Conservation (phyloP, 306 rosid species). For the Lupinus albus region DNA sequence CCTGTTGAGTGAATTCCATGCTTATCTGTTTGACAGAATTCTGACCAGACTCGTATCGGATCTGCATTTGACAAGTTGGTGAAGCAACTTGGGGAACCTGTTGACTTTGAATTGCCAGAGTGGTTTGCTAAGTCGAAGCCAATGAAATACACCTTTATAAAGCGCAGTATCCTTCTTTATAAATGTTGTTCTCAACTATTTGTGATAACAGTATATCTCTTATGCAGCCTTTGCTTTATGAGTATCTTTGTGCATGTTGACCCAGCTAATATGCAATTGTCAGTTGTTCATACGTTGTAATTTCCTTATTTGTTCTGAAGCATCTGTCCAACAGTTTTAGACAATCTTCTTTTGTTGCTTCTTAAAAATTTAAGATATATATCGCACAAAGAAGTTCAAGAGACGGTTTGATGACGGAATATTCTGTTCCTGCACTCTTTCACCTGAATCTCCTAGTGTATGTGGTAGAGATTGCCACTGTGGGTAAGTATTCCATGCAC, state of each 20-base stretch:
- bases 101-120: conserved; percentile 87
- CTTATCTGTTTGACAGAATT: conserved; percentile 54
- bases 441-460: conserved; percentile 62
- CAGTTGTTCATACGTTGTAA: not conserved
- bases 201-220: not conserved
- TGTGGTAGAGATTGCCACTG: conserved; percentile 93
- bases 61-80: conserved; percentile 71
- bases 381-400: conserved; percentile 76
- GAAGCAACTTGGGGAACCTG: conserved; percentile 69
- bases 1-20: conserved; percentile 35
- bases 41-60: conserved; percentile 58
- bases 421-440: conserved; percentile 74
- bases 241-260: conserved; percentile 12
- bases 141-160: conserved; percentile 64
- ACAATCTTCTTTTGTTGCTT: conserved; percentile 44
- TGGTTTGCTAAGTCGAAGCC: conserved; percentile 65
- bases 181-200: conserved; percentile 15
- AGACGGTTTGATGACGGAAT: conserved; percentile 86
- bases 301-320: conserved; percentile 21
- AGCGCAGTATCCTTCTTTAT: conserved; percentile 95
- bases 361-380: conserved; percentile 71
- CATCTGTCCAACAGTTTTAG: conserved; percentile 3
- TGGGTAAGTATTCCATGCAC: conserved; percentile 63
- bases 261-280: conserved; percentile 26
- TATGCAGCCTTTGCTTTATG: conserved; percentile 10